These are phyloP conservation scores for Dipodascopsis uninucleata DNA, from an alignment of 805 yeast genomes.

Conservation along the genomic window DNA sequence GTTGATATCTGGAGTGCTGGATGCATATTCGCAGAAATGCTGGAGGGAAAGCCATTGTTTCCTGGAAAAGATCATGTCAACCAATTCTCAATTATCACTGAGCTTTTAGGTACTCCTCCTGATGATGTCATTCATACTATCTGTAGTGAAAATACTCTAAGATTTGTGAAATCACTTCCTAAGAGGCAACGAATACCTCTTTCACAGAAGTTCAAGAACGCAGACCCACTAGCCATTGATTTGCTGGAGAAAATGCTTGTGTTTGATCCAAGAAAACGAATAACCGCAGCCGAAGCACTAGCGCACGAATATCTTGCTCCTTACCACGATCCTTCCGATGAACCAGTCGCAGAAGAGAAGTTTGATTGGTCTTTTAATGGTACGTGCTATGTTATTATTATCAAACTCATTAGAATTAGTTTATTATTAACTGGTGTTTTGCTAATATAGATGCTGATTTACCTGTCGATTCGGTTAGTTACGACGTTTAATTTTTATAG, in stretches of 20 bases:
- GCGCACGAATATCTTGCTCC: slow-evolving; percentile 89
- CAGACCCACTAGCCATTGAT: slow-evolving; percentile 76
- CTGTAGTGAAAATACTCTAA: slow-evolving; percentile 89
- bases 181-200: slow-evolving; percentile 89
- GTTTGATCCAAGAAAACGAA: slow-evolving; percentile 91
- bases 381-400: not conserved
- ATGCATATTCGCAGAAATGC: slow-evolving; percentile 95
- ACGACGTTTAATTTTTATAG: not conserved
- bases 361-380: slow-evolving; percentile 97
- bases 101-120: slow-evolving; percentile 93
- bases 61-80: slow-evolving; percentile 99
- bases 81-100: slow-evolving; percentile 95
- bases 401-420: too few relatives aligned
- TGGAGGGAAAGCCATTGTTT: slow-evolving; percentile 92
- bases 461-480: slow-evolving; percentile 75
- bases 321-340: slow-evolving; percentile 96
- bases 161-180: slow-evolving; percentile 91
- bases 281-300: slow-evolving; percentile 86
- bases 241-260: slow-evolving; percentile 84
- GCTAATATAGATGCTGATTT: slow-evolving; percentile 76
- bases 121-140: slow-evolving; percentile 93
- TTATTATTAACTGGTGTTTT: too few relatives aligned
- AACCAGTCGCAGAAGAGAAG: slow-evolving; percentile 86
- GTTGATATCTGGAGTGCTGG: slow-evolving; percentile 99
- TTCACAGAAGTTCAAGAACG: slow-evolving; percentile 69